Percentiles rank a stretch among this genome's conserved stretches.
phyloP scores from a whole-genome alignment of 257 asterid genomes.

The Petrea volubilis region DNA sequence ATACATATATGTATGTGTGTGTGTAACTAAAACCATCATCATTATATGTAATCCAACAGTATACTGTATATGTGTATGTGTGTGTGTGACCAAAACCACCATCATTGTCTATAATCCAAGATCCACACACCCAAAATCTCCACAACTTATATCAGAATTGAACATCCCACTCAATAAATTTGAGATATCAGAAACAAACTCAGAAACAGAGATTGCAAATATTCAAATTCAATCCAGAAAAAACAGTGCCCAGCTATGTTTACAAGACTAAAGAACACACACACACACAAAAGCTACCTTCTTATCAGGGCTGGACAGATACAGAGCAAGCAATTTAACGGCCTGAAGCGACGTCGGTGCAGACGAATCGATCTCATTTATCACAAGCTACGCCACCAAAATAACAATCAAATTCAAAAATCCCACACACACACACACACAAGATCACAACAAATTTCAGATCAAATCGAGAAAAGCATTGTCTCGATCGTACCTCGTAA shows the following conservation, averaged over 20 bases:
- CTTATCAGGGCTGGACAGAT: slow-evolving; percentile 68
- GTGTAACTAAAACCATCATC: slow-evolving; percentile 11
- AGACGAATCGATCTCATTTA: slow-evolving; percentile 85
- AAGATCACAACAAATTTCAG: background rate
- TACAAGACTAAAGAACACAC: too few species aligned
- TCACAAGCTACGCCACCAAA: slow-evolving; percentile 60
- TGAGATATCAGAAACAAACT: background rate
- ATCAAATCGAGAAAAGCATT: slow-evolving; percentile 4
- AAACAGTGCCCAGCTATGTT: too few species aligned
- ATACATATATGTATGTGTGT: too few species aligned
- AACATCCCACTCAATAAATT: background rate
- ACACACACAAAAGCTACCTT: slow-evolving; percentile 74
- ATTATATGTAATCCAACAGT: too few species aligned
- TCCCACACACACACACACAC: too few species aligned
- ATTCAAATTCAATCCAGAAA: background rate
- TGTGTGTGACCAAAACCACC: too few species aligned
- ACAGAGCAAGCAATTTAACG: slow-evolving; percentile 82
- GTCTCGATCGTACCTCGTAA: slow-evolving; percentile 56
- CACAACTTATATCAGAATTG: background rate
- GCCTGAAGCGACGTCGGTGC: slow-evolving; percentile 99
- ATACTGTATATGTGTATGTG: too few species aligned
- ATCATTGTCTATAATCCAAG: background rate
- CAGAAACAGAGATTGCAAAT: background rate
- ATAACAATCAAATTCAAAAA: background rate
- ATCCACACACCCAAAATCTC: slow-evolving; percentile 22